These are phyloP conservation scores for Fulvia fulva DNA, from an alignment of 2,329 filamentous ascomycete genomes.

Conservation along the genomic window DNA sequence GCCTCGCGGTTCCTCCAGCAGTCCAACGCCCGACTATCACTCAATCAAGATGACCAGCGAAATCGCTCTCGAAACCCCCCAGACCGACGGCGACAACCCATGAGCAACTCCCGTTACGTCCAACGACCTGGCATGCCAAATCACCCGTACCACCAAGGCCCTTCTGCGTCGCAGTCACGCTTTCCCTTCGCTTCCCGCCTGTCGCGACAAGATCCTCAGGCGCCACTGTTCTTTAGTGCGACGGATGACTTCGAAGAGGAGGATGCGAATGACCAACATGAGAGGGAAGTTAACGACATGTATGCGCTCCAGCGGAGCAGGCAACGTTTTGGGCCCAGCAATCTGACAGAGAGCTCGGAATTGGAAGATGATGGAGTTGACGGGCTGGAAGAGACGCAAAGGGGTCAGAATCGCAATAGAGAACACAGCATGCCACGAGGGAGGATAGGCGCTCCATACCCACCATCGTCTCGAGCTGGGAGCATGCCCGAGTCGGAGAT, in stretches of 20 bases:
- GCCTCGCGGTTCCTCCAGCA: conserved; percentile 94
- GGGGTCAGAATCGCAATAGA: conserved; percentile 36
- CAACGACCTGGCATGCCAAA: conserved; percentile 53
- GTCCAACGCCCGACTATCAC: conserved; percentile 87
- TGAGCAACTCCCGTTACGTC: conserved; percentile 46
- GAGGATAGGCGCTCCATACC: conserved; percentile 36
- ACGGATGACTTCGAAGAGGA: conserved; percentile 88
- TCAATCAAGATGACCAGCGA: conserved; percentile 43
- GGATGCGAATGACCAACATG: conserved; percentile 59
- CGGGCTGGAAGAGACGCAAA: conserved; percentile 38
- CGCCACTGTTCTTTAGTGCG: conserved; percentile 90
- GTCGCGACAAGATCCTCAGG: conserved; percentile 61
- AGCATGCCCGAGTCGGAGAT: conserved; percentile 41
- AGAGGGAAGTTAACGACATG: conserved; percentile 88
- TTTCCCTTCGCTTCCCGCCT: conserved; percentile 79
- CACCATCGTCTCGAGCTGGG: conserved; percentile 35
- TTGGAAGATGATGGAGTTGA: conserved; percentile 62
- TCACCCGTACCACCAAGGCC: conserved; percentile 67
- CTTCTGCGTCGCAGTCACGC: conserved; percentile 64
- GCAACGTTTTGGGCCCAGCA: conserved; percentile 78
- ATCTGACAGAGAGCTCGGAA: conserved; percentile 80
- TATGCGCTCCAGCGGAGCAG: conserved; percentile 88
- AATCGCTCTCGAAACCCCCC: conserved; percentile 46
- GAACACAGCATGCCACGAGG: conserved; percentile 38
- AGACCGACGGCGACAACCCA: conserved; percentile 41